A percentile compares a stretch with the other conserved stretches of the same genome.
Conservation (phyloP, 306 rosid species). For the Biancaea sappan region DNA sequence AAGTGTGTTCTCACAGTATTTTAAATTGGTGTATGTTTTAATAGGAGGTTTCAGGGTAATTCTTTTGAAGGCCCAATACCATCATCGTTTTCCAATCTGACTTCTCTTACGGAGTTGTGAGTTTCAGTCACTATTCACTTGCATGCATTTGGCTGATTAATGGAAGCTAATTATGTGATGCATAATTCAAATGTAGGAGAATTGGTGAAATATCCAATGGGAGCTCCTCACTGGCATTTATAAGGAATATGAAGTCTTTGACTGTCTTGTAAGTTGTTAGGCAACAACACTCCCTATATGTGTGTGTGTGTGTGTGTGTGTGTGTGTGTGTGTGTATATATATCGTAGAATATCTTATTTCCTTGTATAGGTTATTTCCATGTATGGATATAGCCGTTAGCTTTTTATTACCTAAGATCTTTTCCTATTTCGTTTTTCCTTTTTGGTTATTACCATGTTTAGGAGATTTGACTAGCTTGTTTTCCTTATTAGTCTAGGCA, state of each 20-base stretch:
- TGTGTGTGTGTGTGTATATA: not conserved
- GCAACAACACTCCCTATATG: constrained; percentile 8
- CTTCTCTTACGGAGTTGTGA: constrained; percentile 68
- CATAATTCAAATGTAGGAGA: constrained; percentile 47
- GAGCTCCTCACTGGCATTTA: constrained; percentile 69
- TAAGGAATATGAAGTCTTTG: constrained; percentile 69
- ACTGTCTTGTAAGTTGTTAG: constrained; percentile 74
- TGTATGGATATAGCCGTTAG: too few relatives aligned
- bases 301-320: too few relatives aligned
- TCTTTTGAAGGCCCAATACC: constrained; percentile 77
- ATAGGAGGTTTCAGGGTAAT: constrained; percentile 87
- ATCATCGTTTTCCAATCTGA: constrained; percentile 63
- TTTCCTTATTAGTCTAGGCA: too few relatives aligned
- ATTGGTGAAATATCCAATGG: constrained; percentile 68
- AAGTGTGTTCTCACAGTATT: constrained; percentile 13
- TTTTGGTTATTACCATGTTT: too few relatives aligned
- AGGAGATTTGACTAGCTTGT: too few relatives aligned
- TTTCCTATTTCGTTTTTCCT: too few relatives aligned
- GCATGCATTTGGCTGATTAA: not conserved
- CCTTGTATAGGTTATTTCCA: too few relatives aligned
- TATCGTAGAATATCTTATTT: too few relatives aligned
- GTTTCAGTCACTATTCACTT: constrained; percentile 36
- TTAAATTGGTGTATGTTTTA: constrained; percentile 22
- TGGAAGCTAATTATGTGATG: constrained; percentile 35
- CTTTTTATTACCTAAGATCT: too few relatives aligned